These are phyloP conservation scores for Apiosordaria backusii DNA, from an alignment of 495 filamentous ascomycete species.

Conservation along the genomic window DNA sequence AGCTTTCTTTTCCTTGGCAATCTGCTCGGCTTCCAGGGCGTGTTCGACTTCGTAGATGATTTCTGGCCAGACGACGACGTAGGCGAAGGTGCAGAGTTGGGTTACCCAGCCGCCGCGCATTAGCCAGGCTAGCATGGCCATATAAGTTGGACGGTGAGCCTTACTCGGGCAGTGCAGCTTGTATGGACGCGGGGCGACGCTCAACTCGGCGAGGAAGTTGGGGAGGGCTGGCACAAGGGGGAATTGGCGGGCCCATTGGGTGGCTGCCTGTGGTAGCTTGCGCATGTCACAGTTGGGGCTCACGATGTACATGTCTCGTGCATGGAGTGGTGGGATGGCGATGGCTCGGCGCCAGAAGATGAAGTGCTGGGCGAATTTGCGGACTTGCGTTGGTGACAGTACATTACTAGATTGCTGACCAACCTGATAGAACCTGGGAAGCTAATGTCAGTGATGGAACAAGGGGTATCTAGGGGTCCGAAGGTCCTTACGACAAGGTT, in stretches of 20 bases:
- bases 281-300: conserved; percentile 84
- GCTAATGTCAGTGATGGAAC: not conserved
- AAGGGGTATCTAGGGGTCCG: not conserved
- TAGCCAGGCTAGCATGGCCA: conserved; percentile 88
- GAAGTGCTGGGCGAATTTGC: conserved; percentile 81
- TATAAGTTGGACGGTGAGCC: conserved; percentile 80
- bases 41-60: conserved; percentile 59
- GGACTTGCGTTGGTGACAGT: conserved; percentile 73
- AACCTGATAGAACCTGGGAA: conserved; percentile 66
- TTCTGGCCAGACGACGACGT: conserved; percentile 64
- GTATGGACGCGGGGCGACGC: conserved; percentile 72
- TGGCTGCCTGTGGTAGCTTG: conserved; percentile 64
- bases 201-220: conserved; percentile 77
- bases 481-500: conserved; percentile 61
- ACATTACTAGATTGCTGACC: conserved; percentile 58
- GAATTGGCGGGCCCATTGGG: conserved; percentile 71
- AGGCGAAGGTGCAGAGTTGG: conserved; percentile 83
- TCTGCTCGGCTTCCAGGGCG: conserved; percentile 52
- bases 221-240: conserved; percentile 76
- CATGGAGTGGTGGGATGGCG: conserved; percentile 86
- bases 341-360: conserved; percentile 93
- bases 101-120: conserved; percentile 90
- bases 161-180: conserved; percentile 79
- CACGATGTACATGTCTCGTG: conserved; percentile 86
- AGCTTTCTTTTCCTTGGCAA: conserved; percentile 29